Evolutionary conservation across 495 filamentous ascomycete genomes (phyloP), one percentile per base, ranked within the genome.

Genomic region (Bryoglossum gracile): DNA sequence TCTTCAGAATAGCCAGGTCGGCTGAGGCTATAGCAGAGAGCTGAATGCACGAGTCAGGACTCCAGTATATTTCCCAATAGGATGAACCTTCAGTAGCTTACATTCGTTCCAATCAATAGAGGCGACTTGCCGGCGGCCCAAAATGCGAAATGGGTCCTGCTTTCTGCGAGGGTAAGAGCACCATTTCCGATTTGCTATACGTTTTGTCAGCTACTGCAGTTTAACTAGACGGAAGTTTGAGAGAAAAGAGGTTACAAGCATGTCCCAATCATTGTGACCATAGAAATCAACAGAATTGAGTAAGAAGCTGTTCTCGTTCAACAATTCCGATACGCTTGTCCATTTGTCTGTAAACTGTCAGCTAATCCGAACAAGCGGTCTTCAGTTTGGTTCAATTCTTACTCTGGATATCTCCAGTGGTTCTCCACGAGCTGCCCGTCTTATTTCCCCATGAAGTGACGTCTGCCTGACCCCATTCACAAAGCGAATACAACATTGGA

Each of bases 181-280:
- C 61, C 44, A 17, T 65, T 68, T 0, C 70, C n/a, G n/a, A n/a
- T n/a, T n/a, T n/a, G n/a, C n/a, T n/a, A n/a, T n/a, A n/a, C n/a
- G n/a, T n/a, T n/a, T n/a, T n/a, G n/a, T n/a, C n/a, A n/a, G n/a
- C n/a, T n/a, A n/a, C n/a, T n/a, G n/a, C n/a, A n/a, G n/a, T n/a
- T n/a, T n/a, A n/a, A n/a, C n/a, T n/a, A n/a, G n/a, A n/a, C n/a
- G n/a, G n/a, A n/a, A n/a, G n/a, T n/a, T n/a, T n/a, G n/a, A n/a
- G n/a, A n/a, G n/a, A n/a, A n/a, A n/a, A n/a, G n/a, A n/a, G n/a
- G n/a, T n/a, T n/a, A n/a, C 68, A 14, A 75, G 59, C 72, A 73
- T 74, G 40, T 77, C 71, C 3, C 73, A 62, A 52, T 86, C 82
- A 6, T 77, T 75, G 46, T 71, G 68, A 26, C 71, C 76, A 62